Percentiles rank a stretch among this genome's conserved stretches.
These are phyloP conservation scores for Penicillium soppii DNA, from an alignment of 495 filamentous ascomycete species.

Conservation along the genomic window DNA sequence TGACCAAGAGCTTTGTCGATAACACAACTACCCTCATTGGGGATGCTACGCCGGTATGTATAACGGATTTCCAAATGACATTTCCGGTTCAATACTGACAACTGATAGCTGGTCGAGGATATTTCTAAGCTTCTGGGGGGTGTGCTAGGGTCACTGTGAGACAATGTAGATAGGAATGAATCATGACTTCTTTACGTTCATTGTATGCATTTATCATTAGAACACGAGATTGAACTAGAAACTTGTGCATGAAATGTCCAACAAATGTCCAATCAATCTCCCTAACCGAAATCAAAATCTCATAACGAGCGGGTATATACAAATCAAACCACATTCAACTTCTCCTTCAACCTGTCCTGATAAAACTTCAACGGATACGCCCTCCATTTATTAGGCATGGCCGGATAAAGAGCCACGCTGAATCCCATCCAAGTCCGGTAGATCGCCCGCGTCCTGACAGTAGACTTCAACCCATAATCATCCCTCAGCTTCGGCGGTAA, in stretches of 20 bases:
- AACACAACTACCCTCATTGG: constrained; percentile 50
- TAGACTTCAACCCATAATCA: constrained; percentile 39
- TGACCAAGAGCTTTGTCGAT: constrained; percentile 37
- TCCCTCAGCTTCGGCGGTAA: constrained; percentile 38
- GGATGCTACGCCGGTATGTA: constrained; percentile 53
- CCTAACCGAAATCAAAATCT: constrained; percentile 4
- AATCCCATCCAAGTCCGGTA: constrained; percentile 41
- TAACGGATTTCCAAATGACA: too few species aligned
- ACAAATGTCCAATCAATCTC: too few species aligned
- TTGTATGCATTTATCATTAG: too few species aligned
- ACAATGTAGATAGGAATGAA: background rate
- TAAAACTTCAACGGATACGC: constrained; percentile 33
- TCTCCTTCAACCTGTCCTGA: constrained; percentile 27
- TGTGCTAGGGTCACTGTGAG: constrained; percentile 25
- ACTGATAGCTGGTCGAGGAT: constrained; percentile 30
- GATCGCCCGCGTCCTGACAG: constrained; percentile 27
- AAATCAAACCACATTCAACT: constrained; percentile 31
- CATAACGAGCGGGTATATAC: constrained; percentile 9
- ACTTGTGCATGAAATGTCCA: too few species aligned
- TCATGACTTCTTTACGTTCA: constrained; percentile 4
- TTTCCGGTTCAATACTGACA: too few species aligned
- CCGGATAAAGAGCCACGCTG: constrained; percentile 39
- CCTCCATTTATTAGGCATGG: constrained; percentile 32
- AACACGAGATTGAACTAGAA: too few species aligned
- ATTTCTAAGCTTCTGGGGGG: constrained; percentile 35